Percentiles rank a stretch among this genome's conserved stretches.
Conservation (phyloP, 148 eudicot genomes). For the Rhododendron molle region DNA sequence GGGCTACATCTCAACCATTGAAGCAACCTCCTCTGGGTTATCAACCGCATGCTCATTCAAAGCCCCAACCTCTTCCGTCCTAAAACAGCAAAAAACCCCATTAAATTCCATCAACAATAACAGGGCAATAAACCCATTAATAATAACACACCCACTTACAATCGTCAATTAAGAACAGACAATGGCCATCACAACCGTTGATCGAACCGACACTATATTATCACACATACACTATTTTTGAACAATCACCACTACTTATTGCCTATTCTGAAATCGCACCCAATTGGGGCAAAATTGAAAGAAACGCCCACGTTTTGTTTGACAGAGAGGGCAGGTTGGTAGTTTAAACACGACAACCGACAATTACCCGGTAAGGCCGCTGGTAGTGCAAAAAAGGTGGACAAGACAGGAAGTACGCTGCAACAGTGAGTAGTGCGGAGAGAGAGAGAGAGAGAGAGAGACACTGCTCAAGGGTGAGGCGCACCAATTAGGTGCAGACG, state of each 20-base stretch:
- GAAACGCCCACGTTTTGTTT: not conserved
- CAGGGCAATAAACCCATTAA: not conserved
- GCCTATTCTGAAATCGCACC: not conserved
- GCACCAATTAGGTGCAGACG: not conserved
- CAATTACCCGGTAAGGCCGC: not conserved
- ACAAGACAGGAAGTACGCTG: slow-evolving; percentile 1
- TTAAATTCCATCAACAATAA: not conserved
- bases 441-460: slow-evolving; percentile 3
- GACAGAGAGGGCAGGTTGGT: slow-evolving; percentile 1
- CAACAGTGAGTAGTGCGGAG: not conserved
- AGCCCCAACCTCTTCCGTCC: slow-evolving; percentile 43
- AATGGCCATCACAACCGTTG: not conserved
- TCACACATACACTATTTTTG: not conserved
- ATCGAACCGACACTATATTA: not conserved
- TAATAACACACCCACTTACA: not conserved
- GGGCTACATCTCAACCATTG: slow-evolving; percentile 75
- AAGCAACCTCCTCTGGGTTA: slow-evolving; percentile 60
- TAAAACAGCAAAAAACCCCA: slow-evolving; percentile 20
- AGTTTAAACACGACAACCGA: not conserved
- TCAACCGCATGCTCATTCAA: slow-evolving; percentile 69
- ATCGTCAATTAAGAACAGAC: not conserved
- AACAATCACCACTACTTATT: not conserved
- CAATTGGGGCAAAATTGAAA: not conserved
- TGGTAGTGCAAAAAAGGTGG: not conserved
- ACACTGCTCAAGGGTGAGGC: slow-evolving; percentile 22